Evolutionary conservation across 2,329 filamentous ascomycete genomes (phyloP).

Genomic region (Helotiales sp.): DNA sequence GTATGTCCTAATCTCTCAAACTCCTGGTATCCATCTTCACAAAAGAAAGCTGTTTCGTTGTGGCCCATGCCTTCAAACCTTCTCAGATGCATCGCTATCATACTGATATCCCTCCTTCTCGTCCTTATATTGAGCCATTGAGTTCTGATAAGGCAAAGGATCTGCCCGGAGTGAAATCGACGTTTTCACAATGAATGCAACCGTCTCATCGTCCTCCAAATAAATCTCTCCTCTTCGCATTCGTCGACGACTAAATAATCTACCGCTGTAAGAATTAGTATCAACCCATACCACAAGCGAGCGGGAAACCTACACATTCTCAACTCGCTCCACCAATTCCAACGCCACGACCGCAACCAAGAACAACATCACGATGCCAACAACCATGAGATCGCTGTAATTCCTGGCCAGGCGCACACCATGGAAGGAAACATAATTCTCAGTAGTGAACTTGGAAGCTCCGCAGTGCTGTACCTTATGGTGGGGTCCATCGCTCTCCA

Average conservation of each 20-base stretch:
- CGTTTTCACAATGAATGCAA: conserved; percentile 28
- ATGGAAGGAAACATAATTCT: conserved; percentile 16
- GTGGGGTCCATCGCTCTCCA: neutral
- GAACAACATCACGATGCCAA: conserved; percentile 40
- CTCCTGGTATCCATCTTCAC: neutral
- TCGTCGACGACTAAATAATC: neutral
- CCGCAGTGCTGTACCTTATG: conserved; percentile 6
- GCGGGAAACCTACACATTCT: conserved; percentile 28
- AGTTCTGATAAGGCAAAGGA: neutral
- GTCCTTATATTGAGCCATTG: conserved; percentile 8
- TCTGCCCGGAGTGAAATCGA: conserved; percentile 21
- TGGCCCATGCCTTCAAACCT: conserved; percentile 13
- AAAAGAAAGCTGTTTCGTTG: neutral
- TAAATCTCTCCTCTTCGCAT: conserved; percentile 30
- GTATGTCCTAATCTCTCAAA: neutral
- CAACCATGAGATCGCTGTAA: conserved; percentile 39
- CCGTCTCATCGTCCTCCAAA: conserved; percentile 34
- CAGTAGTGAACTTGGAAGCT: neutral
- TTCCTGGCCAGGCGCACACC: conserved; percentile 26
- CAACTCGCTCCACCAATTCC: conserved; percentile 34
- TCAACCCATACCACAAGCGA: neutral
- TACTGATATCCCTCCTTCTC: conserved; percentile 25
- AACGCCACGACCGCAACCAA: conserved; percentile 34
- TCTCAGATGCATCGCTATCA: conserved; percentile 29
- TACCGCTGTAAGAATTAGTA: conserved; percentile 14